These are phyloP conservation scores for Cucumis cinereus DNA, from an alignment of 306 rosid genomes.

Conservation along the genomic window DNA sequence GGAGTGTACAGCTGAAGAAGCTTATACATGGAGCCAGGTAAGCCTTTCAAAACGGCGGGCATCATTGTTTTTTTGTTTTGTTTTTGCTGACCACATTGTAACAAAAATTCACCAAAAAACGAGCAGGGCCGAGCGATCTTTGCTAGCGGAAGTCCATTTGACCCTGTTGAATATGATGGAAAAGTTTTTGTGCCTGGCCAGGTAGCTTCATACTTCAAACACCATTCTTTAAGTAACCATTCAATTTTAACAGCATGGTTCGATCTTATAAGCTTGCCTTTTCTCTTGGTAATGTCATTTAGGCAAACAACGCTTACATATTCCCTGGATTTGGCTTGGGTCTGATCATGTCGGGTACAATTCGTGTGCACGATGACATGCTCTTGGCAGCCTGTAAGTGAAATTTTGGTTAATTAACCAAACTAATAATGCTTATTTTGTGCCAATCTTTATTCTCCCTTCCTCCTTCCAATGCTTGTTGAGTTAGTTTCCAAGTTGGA, in stretches of 20 bases:
- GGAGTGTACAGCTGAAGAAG: constrained; percentile 98
- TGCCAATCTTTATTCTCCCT: neutral
- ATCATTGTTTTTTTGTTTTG: neutral
- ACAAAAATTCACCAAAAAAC: neutral
- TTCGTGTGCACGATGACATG: constrained; percentile 87
- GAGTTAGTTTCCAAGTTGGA: neutral
- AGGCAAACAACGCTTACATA: constrained; percentile 98
- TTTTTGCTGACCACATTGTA: neutral
- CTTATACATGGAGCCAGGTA: constrained; percentile 94
- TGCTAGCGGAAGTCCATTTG: constrained; percentile 95
- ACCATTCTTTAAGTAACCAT: neutral
- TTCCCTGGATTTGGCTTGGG: constrained; percentile 96
- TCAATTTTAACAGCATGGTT: neutral
- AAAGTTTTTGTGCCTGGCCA: constrained; percentile 81
- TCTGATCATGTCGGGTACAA: constrained; percentile 87
- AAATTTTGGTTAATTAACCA: neutral
- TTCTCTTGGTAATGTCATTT: constrained; percentile 17
- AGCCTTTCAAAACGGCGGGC: neutral
- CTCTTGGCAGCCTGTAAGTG: constrained; percentile 94
- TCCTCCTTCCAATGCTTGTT: neutral
- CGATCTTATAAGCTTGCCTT: constrained; percentile 17
- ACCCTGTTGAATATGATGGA: constrained; percentile 55
- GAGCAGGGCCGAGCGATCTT: constrained; percentile 75
- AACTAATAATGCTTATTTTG: neutral
- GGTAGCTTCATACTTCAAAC: constrained; percentile 28